Percentiles rank a stretch among this genome's conserved stretches.
Evolutionary conservation across 768 basidiomycete species (phyloP).

Genomic region (Mycena filopes): DNA sequence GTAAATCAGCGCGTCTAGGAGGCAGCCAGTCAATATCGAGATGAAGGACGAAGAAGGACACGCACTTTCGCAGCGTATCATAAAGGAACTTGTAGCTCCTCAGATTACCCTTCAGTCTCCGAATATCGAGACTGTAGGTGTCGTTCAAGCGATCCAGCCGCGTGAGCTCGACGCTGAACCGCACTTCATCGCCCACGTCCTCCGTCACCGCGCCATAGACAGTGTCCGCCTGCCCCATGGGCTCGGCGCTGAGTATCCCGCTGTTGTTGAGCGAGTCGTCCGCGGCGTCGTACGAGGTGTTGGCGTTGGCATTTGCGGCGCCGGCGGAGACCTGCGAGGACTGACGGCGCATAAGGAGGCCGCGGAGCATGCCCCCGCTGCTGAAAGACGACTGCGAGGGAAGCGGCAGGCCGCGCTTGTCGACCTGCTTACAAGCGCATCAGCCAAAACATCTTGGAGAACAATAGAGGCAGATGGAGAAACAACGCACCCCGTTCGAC

Average conservation of each 20-base stretch:
- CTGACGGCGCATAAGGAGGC: conserved; percentile 89
- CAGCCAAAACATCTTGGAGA: neutral
- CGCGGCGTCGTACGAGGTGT: conserved; percentile 58
- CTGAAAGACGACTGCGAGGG: conserved; percentile 81
- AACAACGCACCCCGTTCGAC: conserved; percentile 84
- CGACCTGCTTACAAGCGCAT: conserved; percentile 65
- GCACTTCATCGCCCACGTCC: conserved; percentile 95
- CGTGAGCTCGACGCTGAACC: conserved; percentile 95
- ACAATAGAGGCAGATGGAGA: conserved; percentile 24
- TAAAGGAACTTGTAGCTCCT: conserved; percentile 94
- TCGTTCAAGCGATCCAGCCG: conserved; percentile 89
- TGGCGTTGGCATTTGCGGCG: conserved; percentile 50
- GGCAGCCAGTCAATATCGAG: neutral
- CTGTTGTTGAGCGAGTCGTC: conserved; percentile 52
- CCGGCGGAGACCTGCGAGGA: conserved; percentile 80
- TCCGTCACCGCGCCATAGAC: conserved; percentile 83
- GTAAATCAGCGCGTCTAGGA: conserved; percentile 58
- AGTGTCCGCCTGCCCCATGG: conserved; percentile 57
- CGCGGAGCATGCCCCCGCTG: conserved; percentile 83
- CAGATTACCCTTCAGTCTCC: conserved; percentile 91
- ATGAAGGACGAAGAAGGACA: conserved; percentile 35
- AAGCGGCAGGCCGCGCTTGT: conserved; percentile 88
- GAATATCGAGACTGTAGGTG: conserved; percentile 92
- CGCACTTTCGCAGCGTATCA: conserved; percentile 87
- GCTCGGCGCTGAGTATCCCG: conserved; percentile 54